These are phyloP conservation scores for Starmerella stellata DNA, from an alignment of 805 yeast genomes.

Conservation along the genomic window DNA sequence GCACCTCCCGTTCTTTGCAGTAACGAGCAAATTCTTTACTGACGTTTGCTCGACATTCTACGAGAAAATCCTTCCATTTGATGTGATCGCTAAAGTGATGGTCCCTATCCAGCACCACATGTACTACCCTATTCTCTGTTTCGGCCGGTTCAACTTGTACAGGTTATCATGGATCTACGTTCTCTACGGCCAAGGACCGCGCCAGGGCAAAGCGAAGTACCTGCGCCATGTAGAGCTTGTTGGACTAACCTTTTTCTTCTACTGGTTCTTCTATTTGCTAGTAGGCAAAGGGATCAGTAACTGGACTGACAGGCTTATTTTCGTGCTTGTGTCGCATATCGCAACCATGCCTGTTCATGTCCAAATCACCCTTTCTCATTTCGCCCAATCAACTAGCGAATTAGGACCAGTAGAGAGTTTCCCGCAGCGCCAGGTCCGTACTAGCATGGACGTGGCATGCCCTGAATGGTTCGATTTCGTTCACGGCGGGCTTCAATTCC, in stretches of 20 bases:
- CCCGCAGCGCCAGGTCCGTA: slow-evolving; percentile 61
- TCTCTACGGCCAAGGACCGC: slow-evolving; percentile 59
- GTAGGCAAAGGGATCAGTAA: slow-evolving; percentile 36
- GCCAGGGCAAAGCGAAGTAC: slow-evolving; percentile 71
- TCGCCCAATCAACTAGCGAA: slow-evolving; percentile 85
- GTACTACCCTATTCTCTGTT: slow-evolving; percentile 61
- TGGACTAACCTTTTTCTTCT: slow-evolving; percentile 53
- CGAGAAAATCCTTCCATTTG: slow-evolving; percentile 49
- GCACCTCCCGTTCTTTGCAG: slow-evolving; percentile 81
- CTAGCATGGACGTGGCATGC: slow-evolving; percentile 91
- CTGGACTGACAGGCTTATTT: slow-evolving; percentile 36
- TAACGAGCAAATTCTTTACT: slow-evolving; percentile 49
- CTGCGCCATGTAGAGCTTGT: slow-evolving; percentile 57
- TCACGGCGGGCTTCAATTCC: slow-evolving; percentile 87
- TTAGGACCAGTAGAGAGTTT: slow-evolving; percentile 66
- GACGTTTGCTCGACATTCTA: slow-evolving; percentile 66
- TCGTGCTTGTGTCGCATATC: slow-evolving; percentile 53
- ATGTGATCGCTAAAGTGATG: slow-evolving; percentile 38
- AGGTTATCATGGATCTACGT: slow-evolving; percentile 65
- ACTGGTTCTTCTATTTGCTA: slow-evolving; percentile 63
- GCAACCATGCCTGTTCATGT: slow-evolving; percentile 87
- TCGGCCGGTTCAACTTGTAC: slow-evolving; percentile 76
- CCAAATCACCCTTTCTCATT: slow-evolving; percentile 74
- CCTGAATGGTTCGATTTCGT: slow-evolving; percentile 81
- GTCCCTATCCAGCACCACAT: slow-evolving; percentile 50